Percentiles rank a stretch among this genome's conserved stretches.
phyloP scores from a whole-genome alignment of 2,329 filamentous ascomycete species.

The Neocatenulostroma microsporum region DNA sequence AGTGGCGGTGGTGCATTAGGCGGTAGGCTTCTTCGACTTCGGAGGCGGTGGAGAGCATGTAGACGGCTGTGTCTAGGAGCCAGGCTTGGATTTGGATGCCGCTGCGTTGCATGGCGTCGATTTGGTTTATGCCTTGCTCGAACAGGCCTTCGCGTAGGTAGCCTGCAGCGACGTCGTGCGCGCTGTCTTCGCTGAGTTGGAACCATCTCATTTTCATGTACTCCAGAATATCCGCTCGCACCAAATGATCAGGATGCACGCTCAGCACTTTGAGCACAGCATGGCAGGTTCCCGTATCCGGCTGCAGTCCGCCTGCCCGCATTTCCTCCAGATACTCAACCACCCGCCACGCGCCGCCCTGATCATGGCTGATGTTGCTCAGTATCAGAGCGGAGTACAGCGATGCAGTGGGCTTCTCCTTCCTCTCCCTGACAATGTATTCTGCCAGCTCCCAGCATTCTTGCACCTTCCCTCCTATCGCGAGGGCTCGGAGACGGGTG shows the following conservation, averaged over 20 bases:
- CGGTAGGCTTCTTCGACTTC: conserved; percentile 71
- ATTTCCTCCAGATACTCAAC: conserved; percentile 64
- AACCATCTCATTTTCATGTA: conserved; percentile 71
- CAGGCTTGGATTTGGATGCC: conserved; percentile 55
- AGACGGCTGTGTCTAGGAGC: conserved; percentile 72
- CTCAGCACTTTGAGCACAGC: conserved; percentile 65
- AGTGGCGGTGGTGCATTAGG: conserved; percentile 54
- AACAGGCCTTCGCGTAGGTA: conserved; percentile 73
- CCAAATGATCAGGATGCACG: conserved; percentile 76
- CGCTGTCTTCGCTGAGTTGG: conserved; percentile 52
- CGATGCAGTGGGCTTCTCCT: conserved; percentile 48
- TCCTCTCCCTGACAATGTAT: conserved; percentile 51
- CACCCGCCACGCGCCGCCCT: conserved; percentile 61
- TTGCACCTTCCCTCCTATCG: conserved; percentile 32
- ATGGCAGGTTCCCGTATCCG: conserved; percentile 62
- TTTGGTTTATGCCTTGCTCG: conserved; percentile 65
- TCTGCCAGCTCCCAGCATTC: conserved; percentile 44
- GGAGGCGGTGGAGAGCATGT: conserved; percentile 60
- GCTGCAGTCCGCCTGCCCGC: conserved; percentile 51
- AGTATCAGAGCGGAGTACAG: conserved; percentile 70
- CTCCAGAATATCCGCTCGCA: conserved; percentile 62
- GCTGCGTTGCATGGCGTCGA: conserved; percentile 58
- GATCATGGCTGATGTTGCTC: conserved; percentile 55
- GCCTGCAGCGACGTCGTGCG: conserved; percentile 62
- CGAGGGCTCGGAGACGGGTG: conserved; percentile 40